Percentiles rank a stretch among this genome's conserved stretches.
phyloP scores from a whole-genome alignment of 2,329 filamentous ascomycete species.

The Aureobasidium sp. region DNA sequence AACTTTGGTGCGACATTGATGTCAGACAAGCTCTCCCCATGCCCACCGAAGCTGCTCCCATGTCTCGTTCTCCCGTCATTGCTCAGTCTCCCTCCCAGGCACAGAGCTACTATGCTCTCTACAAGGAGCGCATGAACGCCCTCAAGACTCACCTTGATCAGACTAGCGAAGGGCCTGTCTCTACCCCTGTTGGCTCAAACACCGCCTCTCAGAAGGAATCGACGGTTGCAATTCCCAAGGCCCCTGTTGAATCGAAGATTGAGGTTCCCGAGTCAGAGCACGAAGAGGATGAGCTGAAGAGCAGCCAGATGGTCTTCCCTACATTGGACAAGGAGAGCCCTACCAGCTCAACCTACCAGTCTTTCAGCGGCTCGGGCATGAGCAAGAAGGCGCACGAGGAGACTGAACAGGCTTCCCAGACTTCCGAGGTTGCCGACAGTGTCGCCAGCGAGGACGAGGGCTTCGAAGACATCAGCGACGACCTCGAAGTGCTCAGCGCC shows the following conservation, averaged over 20 bases:
- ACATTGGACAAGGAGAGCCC: conserved; percentile 93
- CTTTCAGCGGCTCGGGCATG: conserved; percentile 29
- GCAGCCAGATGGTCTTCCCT: conserved; percentile 89
- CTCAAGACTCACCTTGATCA: conserved; percentile 4
- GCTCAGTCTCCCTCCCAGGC: not conserved
- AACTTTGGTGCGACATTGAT: conserved; percentile 87
- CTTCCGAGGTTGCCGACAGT: conserved; percentile 22
- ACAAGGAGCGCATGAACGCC: conserved; percentile 16
- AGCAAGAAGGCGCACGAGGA: conserved; percentile 48
- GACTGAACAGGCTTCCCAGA: conserved; percentile 52
- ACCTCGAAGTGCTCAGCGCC: conserved; percentile 39
- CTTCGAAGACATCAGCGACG: conserved; percentile 47
- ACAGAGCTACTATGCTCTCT: conserved; percentile 21
- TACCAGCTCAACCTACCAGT: conserved; percentile 67
- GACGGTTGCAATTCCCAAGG: conserved; percentile 18
- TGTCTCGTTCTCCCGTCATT: not conserved
- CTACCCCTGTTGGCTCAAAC: not conserved
- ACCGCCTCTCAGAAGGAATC: conserved; percentile 20
- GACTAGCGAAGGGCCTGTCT: not conserved
- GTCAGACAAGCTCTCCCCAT: conserved; percentile 41
- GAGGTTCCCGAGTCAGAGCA: conserved; percentile 30
- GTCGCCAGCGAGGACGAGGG: conserved; percentile 31
- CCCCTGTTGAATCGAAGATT: conserved; percentile 19
- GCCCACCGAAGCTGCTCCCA: not conserved
- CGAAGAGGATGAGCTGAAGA: conserved; percentile 21